Base-by-base conservation (phyloP, 805 yeast species). In the Cyberlindnera sargentensis region DNA sequence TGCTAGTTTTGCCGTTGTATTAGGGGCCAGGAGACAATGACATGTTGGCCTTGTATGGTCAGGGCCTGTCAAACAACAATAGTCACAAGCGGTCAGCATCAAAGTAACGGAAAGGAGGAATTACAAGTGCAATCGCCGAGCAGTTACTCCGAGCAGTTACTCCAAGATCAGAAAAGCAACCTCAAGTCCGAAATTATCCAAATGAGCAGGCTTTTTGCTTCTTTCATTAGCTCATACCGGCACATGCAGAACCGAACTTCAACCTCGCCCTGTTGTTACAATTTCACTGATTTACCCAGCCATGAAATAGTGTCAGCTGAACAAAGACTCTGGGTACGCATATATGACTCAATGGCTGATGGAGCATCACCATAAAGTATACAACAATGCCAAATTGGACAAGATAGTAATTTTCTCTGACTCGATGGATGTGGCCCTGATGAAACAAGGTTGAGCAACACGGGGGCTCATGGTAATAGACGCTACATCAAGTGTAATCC, bases 371-470 rank as follows among this genome's bases (percentile, higher is more conserved):
- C 80, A 44, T 73, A 70, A 29, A 75, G 70, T 45, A 91, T 85
- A 90, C 31, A 93, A 66, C 6, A 84, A 74, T 0, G 95, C 96
- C 45, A 93, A 66, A 52, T 87, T 86, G 11, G 81, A 73, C 96
- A 97, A 91, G 5, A 80, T 73, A 15, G 66, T 65, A 4, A 82
- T 75, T 44, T 84, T 85, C 42, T 77, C 76, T 6, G 84, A 76
- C 39, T 85, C 82, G 34, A 89, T 63, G 0, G 85, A 71, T 3
- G 81, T 65, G 1, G 97, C 90, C 49, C 86, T 83, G 53, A 93
- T 84, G 54, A 85, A 87, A 60, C 96, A 88, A 64, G 93, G 99
- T 63, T 93, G 99, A 0, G 97, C 71, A 6, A 87, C 84, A 39
- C 75, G 73, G 0, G 91, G 81, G 50, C 79, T 84, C 4, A 70